phyloP scores from a whole-genome alignment of 768 basidiomycete species.

The Hypholoma sublateritium region DNA sequence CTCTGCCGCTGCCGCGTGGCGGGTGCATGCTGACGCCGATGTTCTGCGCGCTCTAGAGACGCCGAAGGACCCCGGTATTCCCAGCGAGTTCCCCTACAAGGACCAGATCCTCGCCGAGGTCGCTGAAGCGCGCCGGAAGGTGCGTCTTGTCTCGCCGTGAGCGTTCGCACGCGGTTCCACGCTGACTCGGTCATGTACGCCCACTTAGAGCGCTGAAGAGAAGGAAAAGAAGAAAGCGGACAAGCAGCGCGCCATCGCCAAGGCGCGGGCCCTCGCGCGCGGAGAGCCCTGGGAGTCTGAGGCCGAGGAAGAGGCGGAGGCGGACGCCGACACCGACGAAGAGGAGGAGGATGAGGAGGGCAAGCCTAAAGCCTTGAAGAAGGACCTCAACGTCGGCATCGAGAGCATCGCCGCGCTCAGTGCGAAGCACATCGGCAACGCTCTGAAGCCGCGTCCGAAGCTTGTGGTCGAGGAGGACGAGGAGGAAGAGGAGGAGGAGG shows the following conservation, averaged over 20 bases:
- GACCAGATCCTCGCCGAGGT: constrained; percentile 92
- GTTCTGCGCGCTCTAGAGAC: constrained; percentile 48
- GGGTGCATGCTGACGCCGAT: neutral
- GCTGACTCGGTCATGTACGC: neutral
- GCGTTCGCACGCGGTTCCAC: neutral
- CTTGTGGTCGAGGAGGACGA: constrained; percentile 25
- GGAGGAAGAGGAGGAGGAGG: constrained; percentile 47
- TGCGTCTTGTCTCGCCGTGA: constrained; percentile 32
- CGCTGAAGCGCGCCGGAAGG: constrained; percentile 74
- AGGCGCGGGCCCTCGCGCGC: constrained; percentile 22
- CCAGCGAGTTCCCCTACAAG: constrained; percentile 91
- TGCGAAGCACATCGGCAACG: constrained; percentile 37
- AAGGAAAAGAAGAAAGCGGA: constrained; percentile 66
- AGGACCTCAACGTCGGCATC: constrained; percentile 48
- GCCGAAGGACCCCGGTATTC: constrained; percentile 90
- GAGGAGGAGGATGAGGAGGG: constrained; percentile 26
- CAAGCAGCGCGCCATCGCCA: constrained; percentile 39
- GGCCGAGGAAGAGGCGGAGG: constrained; percentile 20
- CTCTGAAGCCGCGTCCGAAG: constrained; percentile 30
- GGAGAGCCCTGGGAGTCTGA: constrained; percentile 26
- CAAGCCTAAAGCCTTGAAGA: constrained; percentile 25
- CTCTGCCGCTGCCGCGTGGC: constrained; percentile 1
- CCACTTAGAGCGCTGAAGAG: constrained; percentile 68
- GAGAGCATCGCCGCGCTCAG: constrained; percentile 48
- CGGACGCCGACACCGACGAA: constrained; percentile 14